A percentile compares a stretch with the other conserved stretches of the same genome.
Evolutionary conservation across 495 filamentous ascomycete genomes (phyloP).

Genomic region (Apiosordaria backusii): DNA sequence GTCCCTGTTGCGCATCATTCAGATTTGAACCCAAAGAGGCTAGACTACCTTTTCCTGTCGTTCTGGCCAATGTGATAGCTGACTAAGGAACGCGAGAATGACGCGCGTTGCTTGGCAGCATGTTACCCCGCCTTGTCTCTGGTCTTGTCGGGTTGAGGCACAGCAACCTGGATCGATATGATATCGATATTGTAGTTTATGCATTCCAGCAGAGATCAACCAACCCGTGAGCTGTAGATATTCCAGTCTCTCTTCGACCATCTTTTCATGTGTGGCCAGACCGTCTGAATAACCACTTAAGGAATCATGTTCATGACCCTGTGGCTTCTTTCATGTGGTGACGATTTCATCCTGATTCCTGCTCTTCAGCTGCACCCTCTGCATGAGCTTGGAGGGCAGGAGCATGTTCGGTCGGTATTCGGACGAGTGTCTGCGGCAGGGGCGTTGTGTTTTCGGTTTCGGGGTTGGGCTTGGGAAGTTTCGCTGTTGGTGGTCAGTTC

Average conservation of each 20-base stretch:
- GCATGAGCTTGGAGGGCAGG: conserved; percentile 52
- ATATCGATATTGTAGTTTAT: neutral
- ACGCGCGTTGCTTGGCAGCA: conserved; percentile 9
- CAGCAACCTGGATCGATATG: conserved; percentile 1
- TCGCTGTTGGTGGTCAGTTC: conserved; percentile 60
- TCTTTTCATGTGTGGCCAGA: neutral
- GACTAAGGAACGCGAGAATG: conserved; percentile 33
- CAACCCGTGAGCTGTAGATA: neutral
- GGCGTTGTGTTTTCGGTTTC: conserved; percentile 42
- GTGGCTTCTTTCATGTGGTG: neutral
- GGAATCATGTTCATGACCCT: neutral
- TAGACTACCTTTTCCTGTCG: neutral
- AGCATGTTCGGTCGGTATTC: conserved; percentile 70
- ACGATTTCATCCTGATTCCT: conserved; percentile 23
- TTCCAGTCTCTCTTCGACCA: neutral
- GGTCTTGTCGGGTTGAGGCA: conserved; percentile 1
- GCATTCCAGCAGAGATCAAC: neutral
- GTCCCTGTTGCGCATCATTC: neutral
- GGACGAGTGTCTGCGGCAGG: conserved; percentile 75
- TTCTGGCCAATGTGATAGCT: conserved; percentile 9
- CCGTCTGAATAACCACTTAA: neutral
- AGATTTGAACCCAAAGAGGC: neutral
- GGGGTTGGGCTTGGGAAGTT: conserved; percentile 43
- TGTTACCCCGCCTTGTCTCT: neutral
- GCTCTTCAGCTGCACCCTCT: conserved; percentile 40